Percentiles rank a stretch among this genome's conserved stretches.
Conservation (phyloP, 2,329 filamentous ascomycete genomes). For the Onygenales sp. region DNA sequence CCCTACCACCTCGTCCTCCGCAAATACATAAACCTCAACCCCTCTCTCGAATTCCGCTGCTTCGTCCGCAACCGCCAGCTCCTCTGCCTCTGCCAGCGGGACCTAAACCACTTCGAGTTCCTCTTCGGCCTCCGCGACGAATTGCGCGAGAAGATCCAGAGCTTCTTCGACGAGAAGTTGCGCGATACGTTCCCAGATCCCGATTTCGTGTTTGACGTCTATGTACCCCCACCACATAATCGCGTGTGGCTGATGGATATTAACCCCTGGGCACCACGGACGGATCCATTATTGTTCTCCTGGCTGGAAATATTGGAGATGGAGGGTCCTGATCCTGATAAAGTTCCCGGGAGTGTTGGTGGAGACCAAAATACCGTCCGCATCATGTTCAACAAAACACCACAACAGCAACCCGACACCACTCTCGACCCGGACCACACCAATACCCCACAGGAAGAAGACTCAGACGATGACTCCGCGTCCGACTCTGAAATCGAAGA, state of each 20-base stretch:
- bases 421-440: too few relatives aligned
- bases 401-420: too few relatives aligned
- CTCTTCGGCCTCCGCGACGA: constrained; percentile 57
- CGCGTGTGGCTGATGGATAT: constrained; percentile 83
- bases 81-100: constrained; percentile 77
- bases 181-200: constrained; percentile 72
- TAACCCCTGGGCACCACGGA: constrained; percentile 86
- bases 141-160: constrained; percentile 58
- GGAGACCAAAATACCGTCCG: too few relatives aligned
- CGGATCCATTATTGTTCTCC: constrained; percentile 78
- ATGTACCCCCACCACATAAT: constrained; percentile 67
- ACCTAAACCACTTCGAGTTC: constrained; percentile 85
- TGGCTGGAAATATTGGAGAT: constrained; percentile 79
- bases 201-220: constrained; percentile 84
- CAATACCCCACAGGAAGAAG: constrained; percentile 9
- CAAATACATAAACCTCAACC: constrained; percentile 80
- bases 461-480: constrained; percentile 10
- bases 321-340: constrained; percentile 28
- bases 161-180: constrained; percentile 68
- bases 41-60: constrained; percentile 86
- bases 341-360: neutral
- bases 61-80: constrained; percentile 79
- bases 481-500: constrained; percentile 19
- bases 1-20: constrained; percentile 75
- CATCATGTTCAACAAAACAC: too few relatives aligned